phyloP scores from a whole-genome alignment of 2,329 filamentous ascomycete species.

The Chaetoscypha palmicola region DNA sequence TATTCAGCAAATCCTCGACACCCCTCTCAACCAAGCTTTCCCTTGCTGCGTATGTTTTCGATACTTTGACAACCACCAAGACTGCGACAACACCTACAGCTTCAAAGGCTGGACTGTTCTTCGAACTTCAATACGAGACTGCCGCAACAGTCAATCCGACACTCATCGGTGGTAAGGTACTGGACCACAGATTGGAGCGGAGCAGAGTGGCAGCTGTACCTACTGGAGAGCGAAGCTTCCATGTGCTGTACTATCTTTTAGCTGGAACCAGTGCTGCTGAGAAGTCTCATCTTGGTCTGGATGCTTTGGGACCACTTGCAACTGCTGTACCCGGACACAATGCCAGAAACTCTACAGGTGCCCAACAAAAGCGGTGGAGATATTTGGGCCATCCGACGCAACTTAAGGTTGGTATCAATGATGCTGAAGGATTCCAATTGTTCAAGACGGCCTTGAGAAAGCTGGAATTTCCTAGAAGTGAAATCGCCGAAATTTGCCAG shows the following conservation, averaged over 20 bases:
- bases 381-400: conserved; percentile 95
- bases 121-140: conserved; percentile 95
- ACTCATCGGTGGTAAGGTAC: conserved; percentile 85
- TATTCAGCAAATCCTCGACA: conserved; percentile 85
- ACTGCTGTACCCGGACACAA: conserved; percentile 33
- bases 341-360: conserved; percentile 40
- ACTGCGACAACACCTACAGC: conserved; percentile 91
- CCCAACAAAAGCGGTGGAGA: conserved; percentile 76
- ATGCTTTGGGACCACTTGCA: conserved; percentile 36
- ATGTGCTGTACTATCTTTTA: conserved; percentile 90
- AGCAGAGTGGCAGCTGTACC: conserved; percentile 88
- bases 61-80: conserved; percentile 94
- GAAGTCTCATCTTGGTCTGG: conserved; percentile 72
- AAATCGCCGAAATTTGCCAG: conserved; percentile 96
- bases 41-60: conserved; percentile 89
- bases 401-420: conserved; percentile 94
- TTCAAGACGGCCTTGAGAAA: conserved; percentile 95
- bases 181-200: conserved; percentile 88
- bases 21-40: conserved; percentile 90
- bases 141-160: conserved; percentile 76
- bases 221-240: conserved; percentile 93
- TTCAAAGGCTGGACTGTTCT: conserved; percentile 91
- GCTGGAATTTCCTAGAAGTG: conserved; percentile 84
- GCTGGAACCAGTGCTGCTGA: conserved; percentile 87
- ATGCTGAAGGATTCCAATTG: conserved; percentile 89